phyloP scores from a whole-genome alignment of 2,329 filamentous ascomycete genomes.

The Alternaria burnsii region DNA sequence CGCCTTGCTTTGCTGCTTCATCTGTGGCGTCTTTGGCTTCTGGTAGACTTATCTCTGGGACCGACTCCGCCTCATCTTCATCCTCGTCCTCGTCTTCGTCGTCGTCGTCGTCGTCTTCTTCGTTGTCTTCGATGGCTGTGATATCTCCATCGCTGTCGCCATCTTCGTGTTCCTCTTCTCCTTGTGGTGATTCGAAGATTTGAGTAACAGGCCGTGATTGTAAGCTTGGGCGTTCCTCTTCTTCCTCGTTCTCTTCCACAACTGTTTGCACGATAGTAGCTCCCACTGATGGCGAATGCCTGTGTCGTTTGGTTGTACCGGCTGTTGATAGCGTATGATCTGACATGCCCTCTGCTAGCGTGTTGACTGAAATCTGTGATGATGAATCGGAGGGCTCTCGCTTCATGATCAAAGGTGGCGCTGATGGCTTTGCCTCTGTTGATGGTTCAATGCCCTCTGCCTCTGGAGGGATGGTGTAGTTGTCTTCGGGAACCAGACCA shows the following conservation, averaged over 20 bases:
- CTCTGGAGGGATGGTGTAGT: conserved; percentile 93
- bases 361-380: conserved; percentile 30
- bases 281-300: conserved; percentile 81
- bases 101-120: conserved; percentile 22
- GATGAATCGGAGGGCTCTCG: conserved; percentile 43
- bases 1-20: conserved; percentile 30
- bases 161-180: conserved; percentile 16
- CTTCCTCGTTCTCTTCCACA: conserved; percentile 82
- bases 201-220: conserved; percentile 26
- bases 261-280: conserved; percentile 79
- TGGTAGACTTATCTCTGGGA: conserved; percentile 28
- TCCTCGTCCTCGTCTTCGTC: conserved; percentile 21
- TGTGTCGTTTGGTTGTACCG: conserved; percentile 82
- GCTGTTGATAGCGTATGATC: conserved; percentile 61
- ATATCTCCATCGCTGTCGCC: conserved; percentile 11
- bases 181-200: conserved; percentile 27
- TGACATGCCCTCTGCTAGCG: conserved; percentile 39
- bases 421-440: conserved; percentile 55
- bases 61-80: conserved; percentile 23
- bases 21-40: conserved; percentile 18
- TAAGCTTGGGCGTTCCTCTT: conserved; percentile 49
- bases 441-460: conserved; percentile 74
- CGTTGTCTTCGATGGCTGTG: conserved; percentile 28
- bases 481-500: conserved; percentile 87
- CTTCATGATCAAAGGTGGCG: conserved; percentile 47